Evolutionary conservation across 345 rosid species (phyloP).

Genomic region (Pistacia vera): DNA sequence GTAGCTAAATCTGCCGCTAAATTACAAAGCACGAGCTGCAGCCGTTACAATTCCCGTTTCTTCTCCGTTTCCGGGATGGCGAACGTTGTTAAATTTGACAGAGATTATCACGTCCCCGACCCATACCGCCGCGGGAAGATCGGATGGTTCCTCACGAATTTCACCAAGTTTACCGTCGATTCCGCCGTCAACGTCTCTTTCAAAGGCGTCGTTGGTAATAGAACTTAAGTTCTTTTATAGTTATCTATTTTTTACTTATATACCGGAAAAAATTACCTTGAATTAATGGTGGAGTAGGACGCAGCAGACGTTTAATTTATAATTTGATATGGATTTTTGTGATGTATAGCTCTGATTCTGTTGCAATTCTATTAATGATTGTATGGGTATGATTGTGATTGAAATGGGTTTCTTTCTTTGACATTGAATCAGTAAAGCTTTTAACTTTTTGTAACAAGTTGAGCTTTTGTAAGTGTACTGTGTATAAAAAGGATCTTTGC

Average conservation of each 20-base stretch:
- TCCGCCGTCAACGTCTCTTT: constrained; percentile 32
- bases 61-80: constrained; percentile 19
- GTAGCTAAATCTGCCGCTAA: background rate
- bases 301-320: background rate
- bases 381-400: background rate
- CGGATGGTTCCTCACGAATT: constrained; percentile 17
- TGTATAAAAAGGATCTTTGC: background rate
- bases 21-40: background rate
- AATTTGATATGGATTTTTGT: background rate
- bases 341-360: background rate
- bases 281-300: background rate
- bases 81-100: background rate
- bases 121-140: constrained; percentile 2
- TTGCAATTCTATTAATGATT: background rate
- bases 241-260: too few relatives aligned
- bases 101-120: background rate
- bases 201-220: constrained; percentile 31
- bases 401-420: background rate
- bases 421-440: background rate
- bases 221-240: too few relatives aligned
- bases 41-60: background rate
- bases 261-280: too few relatives aligned
- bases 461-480: background rate
- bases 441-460: background rate
- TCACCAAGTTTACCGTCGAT: constrained; percentile 35